phyloP scores from a whole-genome alignment of 495 filamentous ascomycete species.

The Rhypophila decipiens region DNA sequence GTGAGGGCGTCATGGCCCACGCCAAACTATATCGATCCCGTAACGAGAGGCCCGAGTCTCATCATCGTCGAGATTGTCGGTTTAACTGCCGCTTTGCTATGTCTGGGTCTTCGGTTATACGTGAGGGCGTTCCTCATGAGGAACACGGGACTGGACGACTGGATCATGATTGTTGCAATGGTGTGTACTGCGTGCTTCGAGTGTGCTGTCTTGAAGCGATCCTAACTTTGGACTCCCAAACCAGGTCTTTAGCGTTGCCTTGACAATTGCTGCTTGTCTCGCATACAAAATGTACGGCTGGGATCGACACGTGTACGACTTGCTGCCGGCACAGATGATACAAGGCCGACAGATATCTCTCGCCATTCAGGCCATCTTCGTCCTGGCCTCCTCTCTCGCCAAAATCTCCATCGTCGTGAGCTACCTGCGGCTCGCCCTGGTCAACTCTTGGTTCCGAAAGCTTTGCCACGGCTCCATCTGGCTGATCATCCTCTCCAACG shows the following conservation, averaged over 20 bases:
- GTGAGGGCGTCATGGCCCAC: constrained; percentile 45
- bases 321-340: constrained; percentile 6
- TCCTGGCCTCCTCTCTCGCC: constrained; percentile 23
- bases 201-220: not conserved
- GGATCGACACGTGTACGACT: constrained; percentile 23
- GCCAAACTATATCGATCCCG: constrained; percentile 50
- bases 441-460: constrained; percentile 28
- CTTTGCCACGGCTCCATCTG: constrained; percentile 19
- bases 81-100: constrained; percentile 13
- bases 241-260: constrained; percentile 17
- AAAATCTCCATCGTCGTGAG: constrained; percentile 46
- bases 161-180: constrained; percentile 20
- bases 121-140: constrained; percentile 12
- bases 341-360: constrained; percentile 19
- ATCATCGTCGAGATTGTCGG: constrained; percentile 19
- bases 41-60: constrained; percentile 37
- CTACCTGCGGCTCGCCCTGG: constrained; percentile 46
- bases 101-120: constrained; percentile 18
- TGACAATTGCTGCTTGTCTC: constrained; percentile 20
- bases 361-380: constrained; percentile 22
- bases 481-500: constrained; percentile 16
- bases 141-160: constrained; percentile 20
- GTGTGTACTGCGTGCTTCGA: no score
- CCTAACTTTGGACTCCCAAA: not conserved
- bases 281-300: constrained; percentile 19